Evolutionary conservation across 441 rosid genomes (phyloP), one percentile per base, ranked within the genome.

Genomic region (Mallotus japonicus): DNA sequence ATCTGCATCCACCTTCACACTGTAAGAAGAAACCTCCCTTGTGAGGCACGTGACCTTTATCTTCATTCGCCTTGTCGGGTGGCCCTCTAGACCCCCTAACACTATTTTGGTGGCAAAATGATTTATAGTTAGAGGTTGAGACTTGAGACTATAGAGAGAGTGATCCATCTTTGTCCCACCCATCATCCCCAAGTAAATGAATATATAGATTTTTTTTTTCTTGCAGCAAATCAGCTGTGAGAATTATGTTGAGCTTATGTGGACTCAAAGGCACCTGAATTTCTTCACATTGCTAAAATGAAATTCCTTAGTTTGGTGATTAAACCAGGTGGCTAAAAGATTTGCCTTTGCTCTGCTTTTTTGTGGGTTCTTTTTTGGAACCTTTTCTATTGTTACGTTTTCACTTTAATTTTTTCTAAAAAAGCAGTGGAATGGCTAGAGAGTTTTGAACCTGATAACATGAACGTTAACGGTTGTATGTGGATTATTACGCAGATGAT

Each of bases 401-500:
- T 28, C 32, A 28, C 32, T 68, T 37, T 34, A 5, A 8, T 19
- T 68, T 24, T 64, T 7, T 37, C 8, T n/a, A 34, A 10, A 15
- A 42, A 51, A 53, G 16, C 32, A 28, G 32, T 28, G 32, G 32
- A 20, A 7, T 62, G 69, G 20, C 24, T 55, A 19, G 6, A 19
- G 6, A 20, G 0, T 37, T 1, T 46, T 34, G 42, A 42, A 9
- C 55, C 61, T 69, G 37, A 57, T 47, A 6, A 47, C 13, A 19
- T 8, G 19, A 70, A 19, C 11, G 37, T 12, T 63, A 53, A 37
- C 55, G 17, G 51, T 70, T 73, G 56, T 75, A 15, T 42, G 3
- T 42, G 46, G 0, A 42, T 5, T 42, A 42, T 24, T 53, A 46
- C 62, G 68, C 85, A 87, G 96, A 89, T 72, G 89, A 78, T 69